A percentile compares a stretch with the other conserved stretches of the same genome.
These are phyloP conservation scores for Auriscalpium vulgare DNA, from an alignment of 768 basidiomycete species.

Conservation along the genomic window DNA sequence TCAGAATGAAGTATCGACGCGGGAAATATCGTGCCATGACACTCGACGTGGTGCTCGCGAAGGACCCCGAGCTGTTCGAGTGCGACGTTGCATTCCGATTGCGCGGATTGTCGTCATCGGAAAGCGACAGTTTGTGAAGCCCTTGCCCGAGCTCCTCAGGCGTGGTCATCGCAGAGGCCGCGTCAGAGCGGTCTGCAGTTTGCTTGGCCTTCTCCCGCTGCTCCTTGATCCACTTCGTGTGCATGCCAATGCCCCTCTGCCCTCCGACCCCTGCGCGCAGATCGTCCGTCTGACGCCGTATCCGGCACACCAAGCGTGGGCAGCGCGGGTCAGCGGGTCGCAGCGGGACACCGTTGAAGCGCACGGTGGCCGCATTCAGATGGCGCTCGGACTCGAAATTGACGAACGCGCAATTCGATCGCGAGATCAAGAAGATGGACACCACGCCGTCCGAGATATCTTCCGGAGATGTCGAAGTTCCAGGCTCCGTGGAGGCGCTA, in stretches of 20 bases:
- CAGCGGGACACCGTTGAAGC: slow-evolving; percentile 65
- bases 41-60: slow-evolving; percentile 78
- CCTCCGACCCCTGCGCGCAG: slow-evolving; percentile 84
- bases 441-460: slow-evolving; percentile 47
- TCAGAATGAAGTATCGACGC: slow-evolving; percentile 86
- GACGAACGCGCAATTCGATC: slow-evolving; percentile 92
- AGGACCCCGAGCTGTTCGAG: slow-evolving; percentile 60
- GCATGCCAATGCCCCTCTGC: slow-evolving; percentile 82
- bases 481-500: slow-evolving; percentile 1
- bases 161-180: slow-evolving; percentile 2
- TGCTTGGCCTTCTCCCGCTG: slow-evolving; percentile 32
- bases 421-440: slow-evolving; percentile 88
- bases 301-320: slow-evolving; percentile 75
- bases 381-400: slow-evolving; percentile 67
- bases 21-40: slow-evolving; percentile 73
- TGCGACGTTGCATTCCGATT: slow-evolving; percentile 19
- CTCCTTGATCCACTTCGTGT: slow-evolving; percentile 73
- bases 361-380: slow-evolving; percentile 57
- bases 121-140: slow-evolving; percentile 23
- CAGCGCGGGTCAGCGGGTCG: slow-evolving; percentile 67
- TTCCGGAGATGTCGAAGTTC: slow-evolving; percentile 5
- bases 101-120: slow-evolving; percentile 31
- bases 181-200: not conserved
- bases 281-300: slow-evolving; percentile 77
- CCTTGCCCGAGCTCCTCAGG: slow-evolving; percentile 11